Conservation (phyloP, 2,329 filamentous ascomycete genomes). For the Penicillium sp. region DNA sequence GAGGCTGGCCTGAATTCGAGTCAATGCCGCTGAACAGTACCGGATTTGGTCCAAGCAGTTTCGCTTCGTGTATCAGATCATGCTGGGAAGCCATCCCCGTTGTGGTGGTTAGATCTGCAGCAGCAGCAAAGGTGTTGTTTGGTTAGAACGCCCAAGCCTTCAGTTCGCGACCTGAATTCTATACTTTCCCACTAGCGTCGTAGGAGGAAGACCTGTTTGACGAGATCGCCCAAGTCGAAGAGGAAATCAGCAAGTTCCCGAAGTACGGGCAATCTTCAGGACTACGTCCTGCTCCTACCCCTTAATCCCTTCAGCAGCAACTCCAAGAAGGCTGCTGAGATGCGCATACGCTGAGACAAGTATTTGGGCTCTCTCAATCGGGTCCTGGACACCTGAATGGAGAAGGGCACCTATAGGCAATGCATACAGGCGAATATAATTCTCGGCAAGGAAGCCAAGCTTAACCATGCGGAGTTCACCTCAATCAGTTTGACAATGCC, state of each 20-base stretch:
- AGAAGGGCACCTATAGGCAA: slow-evolving; percentile 58
- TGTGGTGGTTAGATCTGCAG: slow-evolving; percentile 56
- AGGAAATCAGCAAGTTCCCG: slow-evolving; percentile 68
- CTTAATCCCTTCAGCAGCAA: slow-evolving; percentile 62
- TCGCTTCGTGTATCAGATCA: slow-evolving; percentile 56
- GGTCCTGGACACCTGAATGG: slow-evolving; percentile 60
- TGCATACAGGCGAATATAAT: slow-evolving; percentile 68
- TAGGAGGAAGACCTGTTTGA: slow-evolving; percentile 62
- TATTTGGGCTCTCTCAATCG: slow-evolving; percentile 59
- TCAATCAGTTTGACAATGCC: slow-evolving; percentile 68
- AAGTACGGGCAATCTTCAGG: slow-evolving; percentile 78
- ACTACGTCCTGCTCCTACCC: slow-evolving; percentile 72
- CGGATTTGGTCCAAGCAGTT: slow-evolving; percentile 53
- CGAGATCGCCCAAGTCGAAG: slow-evolving; percentile 72
- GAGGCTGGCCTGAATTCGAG: slow-evolving; percentile 55
- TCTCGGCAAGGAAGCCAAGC: slow-evolving; percentile 59
- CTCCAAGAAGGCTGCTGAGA: slow-evolving; percentile 57
- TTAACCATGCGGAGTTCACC: slow-evolving; percentile 62
- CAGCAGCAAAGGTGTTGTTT: slow-evolving; percentile 52
- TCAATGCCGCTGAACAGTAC: slow-evolving; percentile 58
- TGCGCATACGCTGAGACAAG: slow-evolving; percentile 58
- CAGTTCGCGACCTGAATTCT: slow-evolving; percentile 57
- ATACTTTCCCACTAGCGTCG: slow-evolving; percentile 59
- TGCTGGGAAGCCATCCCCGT: slow-evolving; percentile 57
- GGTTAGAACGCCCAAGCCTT: slow-evolving; percentile 54